A percentile compares a stretch with the other conserved stretches of the same genome.
phyloP scores from a whole-genome alignment of 768 basidiomycete species.

The Boletus sp. region DNA sequence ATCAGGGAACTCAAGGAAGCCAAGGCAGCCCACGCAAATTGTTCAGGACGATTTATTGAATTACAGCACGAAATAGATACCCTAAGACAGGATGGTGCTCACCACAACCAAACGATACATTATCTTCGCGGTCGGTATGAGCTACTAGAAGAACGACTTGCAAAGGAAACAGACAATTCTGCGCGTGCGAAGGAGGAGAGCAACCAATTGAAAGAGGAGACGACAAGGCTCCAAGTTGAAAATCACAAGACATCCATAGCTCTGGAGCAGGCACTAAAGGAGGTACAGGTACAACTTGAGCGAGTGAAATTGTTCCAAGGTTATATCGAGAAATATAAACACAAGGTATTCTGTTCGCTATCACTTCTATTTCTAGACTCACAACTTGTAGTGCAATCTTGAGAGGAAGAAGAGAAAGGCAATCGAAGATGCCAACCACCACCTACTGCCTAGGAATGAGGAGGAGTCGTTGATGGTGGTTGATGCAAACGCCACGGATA shows the following conservation, averaged over 20 bases:
- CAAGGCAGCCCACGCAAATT: constrained; percentile 14
- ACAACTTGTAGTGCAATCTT: constrained; percentile 16
- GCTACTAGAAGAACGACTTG: constrained; percentile 9
- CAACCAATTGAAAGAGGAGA: constrained; percentile 19
- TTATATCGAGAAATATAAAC: constrained; percentile 20
- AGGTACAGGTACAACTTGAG: constrained; percentile 16
- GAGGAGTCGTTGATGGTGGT: constrained; percentile 32
- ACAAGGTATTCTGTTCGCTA: constrained; percentile 15
- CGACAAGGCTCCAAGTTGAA: constrained; percentile 22
- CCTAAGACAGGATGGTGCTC: constrained; percentile 6
- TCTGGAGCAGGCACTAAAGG: constrained; percentile 15
- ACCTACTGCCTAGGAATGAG: constrained; percentile 13
- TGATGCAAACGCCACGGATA: constrained; percentile 27
- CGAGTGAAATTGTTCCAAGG: constrained; percentile 24
- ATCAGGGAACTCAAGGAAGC: constrained; percentile 12
- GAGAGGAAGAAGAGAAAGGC: constrained; percentile 30
- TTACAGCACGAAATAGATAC: constrained; percentile 12
- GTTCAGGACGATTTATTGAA: constrained; percentile 6
- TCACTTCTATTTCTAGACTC: neutral
- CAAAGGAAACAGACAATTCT: constrained; percentile 4
- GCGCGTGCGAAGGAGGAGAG: constrained; percentile 12
- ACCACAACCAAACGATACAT: constrained; percentile 9
- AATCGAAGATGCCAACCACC: constrained; percentile 13
- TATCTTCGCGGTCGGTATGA: constrained; percentile 17
- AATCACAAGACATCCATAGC: constrained; percentile 18